Evolutionary conservation across 768 basidiomycete genomes (phyloP), one percentile per base, ranked within the genome.

Genomic region (Melanogaster broomeanus): DNA sequence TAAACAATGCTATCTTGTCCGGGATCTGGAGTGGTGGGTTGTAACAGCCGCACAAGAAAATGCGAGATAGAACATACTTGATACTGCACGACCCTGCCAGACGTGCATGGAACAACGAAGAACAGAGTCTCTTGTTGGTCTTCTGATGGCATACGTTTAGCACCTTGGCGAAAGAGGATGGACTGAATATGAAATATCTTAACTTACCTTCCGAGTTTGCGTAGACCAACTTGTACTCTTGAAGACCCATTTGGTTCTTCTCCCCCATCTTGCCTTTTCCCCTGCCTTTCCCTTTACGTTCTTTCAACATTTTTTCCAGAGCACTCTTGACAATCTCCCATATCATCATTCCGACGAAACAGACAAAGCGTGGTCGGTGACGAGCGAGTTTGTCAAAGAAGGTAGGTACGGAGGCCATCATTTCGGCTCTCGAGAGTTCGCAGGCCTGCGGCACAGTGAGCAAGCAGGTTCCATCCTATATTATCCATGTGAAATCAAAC

Each of bases 271-370:
- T 59, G 2, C 45, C 19, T 42, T 57, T 52, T 43, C 49, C 35
- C 22, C 18, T 35, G 28, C 51, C 30, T 44, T 44, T 34, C 37
- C 10, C 25, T 51, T n/a, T 31, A 33, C 34, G 18, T 37, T 44
- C 46, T 4, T 25, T 25, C 13, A 46, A 64, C 44, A 37, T 66
- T 55, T 58, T 77, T 56, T 37, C 75, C 65, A 57, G 59, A 52
- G 52, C 73, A 63, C 34, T 77, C 71, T 66, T 60, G 45, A 72
- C 57, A 18, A 62, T 54, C 5, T 68, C 59, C 79, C 82, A 83
- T 28, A 93, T 91, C 9, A 77, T 76, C 52, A 89, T 74, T 2
- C 93, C 92, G 2, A 93, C 84, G 59, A 93, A 88, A 61, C 89
- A 91, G 0, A 91, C 77, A 6, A 93, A 72, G 4, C 74, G 73